Conservation (phyloP, 495 filamentous ascomycete genomes). For the Hypomontagnella monticulosa region DNA sequence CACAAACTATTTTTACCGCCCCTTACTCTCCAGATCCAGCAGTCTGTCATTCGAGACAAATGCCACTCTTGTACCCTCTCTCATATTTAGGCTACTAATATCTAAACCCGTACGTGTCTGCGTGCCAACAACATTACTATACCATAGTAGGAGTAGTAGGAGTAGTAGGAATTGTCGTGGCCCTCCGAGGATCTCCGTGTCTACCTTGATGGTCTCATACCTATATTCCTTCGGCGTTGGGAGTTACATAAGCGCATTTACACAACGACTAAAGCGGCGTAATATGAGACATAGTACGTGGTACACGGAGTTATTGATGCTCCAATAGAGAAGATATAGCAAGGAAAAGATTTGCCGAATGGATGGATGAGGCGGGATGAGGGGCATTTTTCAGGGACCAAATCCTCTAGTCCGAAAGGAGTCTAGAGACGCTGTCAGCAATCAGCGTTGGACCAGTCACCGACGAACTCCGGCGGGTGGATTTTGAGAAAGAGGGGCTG, state of each 20-base stretch:
- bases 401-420: constrained; percentile 28
- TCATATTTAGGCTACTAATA: too few species aligned
- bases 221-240: constrained; percentile 14
- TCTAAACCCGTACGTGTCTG: too few species aligned
- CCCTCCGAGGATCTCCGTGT: background rate
- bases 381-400: constrained; percentile 44
- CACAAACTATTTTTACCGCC: too few species aligned
- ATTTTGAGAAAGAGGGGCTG: constrained; percentile 18
- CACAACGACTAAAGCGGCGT: constrained; percentile 4
- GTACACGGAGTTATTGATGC: constrained; percentile 35
- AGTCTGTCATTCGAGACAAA: too few species aligned
- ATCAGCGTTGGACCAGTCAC: constrained; percentile 20
- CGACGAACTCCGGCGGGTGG: constrained; percentile 35
- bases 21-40: too few species aligned
- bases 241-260: constrained; percentile 36
- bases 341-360: constrained; percentile 42
- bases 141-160: too few species aligned
- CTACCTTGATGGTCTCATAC: constrained; percentile 15
- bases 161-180: too few species aligned
- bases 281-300: constrained; percentile 7
- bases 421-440: constrained; percentile 27
- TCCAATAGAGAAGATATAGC: background rate
- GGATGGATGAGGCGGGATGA: constrained; percentile 33
- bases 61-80: too few species aligned
- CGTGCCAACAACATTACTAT: too few species aligned